Base-by-base conservation (phyloP, 257 asterid genomes). In the Solanum etuberosum region DNA sequence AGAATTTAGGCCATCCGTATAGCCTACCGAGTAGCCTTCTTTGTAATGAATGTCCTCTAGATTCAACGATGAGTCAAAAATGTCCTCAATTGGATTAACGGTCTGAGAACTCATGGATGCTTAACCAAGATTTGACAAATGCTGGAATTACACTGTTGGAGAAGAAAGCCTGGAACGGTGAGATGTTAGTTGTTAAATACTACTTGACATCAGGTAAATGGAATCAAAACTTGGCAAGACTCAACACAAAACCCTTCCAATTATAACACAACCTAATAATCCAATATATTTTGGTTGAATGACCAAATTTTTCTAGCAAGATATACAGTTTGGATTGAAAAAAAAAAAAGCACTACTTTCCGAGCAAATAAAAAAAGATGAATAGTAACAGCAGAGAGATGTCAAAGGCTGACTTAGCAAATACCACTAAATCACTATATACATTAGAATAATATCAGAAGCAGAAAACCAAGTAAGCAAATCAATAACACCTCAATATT, bases 21-120 rank as follows among this genome's bases (percentile, higher is more conserved):
- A 90, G 73, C 96, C 96, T 86, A 91, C 95, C 0, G 88, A 76
- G 85, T 92, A 91, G 29, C 96, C 94, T 88, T 94, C 91, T 61
- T 90, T 90, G 84, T 90, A 84, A 84, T 92, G 95, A 83, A 92
- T 88, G 31, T 91, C 95, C 87, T 93, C 97, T 43, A 93, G 86
- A 77, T 93, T 90, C 61, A 94, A 25, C 8, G 94, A 87, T 21
- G 96, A 91, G 31, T 88, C 95, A 88, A 93, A 93, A 35, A 93
- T 90, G 92, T 94, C 97, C 80, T 87, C 94, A 46, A 7, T 11
- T 46, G 67, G 29, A 46, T 48, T 21, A 21, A 37, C 20, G 9
- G 20, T 48, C 0, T 29, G 67, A 80, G 68, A 80, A 80, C 68
- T 80, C 85, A 46, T 80, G 29, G 29, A 46, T 46, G 85, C 67